Base-by-base conservation (phyloP, 768 basidiomycete species). In the Phylloporus arenicola region DNA sequence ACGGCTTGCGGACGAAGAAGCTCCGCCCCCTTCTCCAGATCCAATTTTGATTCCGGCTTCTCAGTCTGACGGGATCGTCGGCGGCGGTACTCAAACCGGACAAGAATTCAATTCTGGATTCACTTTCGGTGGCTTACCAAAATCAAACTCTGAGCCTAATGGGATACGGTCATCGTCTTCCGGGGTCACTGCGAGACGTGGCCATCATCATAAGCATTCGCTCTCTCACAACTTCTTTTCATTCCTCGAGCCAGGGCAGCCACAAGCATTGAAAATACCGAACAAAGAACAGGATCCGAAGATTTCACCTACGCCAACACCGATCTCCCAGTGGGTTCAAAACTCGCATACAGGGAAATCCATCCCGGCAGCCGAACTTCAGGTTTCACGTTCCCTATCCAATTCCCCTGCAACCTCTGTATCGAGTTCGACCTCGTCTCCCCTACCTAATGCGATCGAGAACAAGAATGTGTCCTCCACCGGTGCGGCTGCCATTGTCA, bases 171-270 rank as follows among this genome's bases (percentile, higher is more conserved):
- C 34, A 10, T 63, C 61, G 5, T 16, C 42, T 51, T 35, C 55
- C 31, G 48, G 65, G 55, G 51, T 72, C 59, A 43, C 69, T 54
- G 24, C 59, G 54, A 56, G 58, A 63, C 64, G 86, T 35, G 90
- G 89, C 0, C 90, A 92, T 61, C 86, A 96, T 68, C 93, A 95
- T 62, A 92, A 92, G 67, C 93, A 95, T 67, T 95, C 92, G 0
- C 68, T 93, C 11, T 95, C 92, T 1, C 92, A 96, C 65, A 92
- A 90, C 60, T 93, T 96, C 69, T 95, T 95, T 70, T 92, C 92
- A 0, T 96, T 96, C 64, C 83, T 97, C 38, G 92, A 94, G 57
- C 92, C 92, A 1, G 83, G 82, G 8, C 57, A 52, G 40, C 37
- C 17, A 10, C 47, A 22, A 10, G 33, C 35, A 2, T 30, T 55